phyloP scores from a whole-genome alignment of 176 grass and related monocot species.

The Rhynchospora pubera region DNA sequence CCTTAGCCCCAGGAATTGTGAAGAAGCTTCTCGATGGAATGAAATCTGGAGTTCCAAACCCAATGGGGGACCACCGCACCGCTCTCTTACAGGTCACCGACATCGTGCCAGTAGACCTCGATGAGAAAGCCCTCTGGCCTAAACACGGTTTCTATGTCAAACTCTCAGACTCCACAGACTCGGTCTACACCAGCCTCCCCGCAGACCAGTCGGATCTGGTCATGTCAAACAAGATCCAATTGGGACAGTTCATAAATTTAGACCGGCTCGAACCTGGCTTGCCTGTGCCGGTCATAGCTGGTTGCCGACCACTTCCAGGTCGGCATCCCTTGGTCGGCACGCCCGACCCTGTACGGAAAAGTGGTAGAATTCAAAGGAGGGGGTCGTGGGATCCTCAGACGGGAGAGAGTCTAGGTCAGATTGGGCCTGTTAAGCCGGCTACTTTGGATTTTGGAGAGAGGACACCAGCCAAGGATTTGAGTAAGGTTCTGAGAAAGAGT shows the following conservation, averaged over 20 bases:
- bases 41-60: slow-evolving; percentile 43
- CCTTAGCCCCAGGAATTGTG: slow-evolving; percentile 59
- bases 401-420: slow-evolving; percentile 1
- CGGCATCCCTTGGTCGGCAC: slow-evolving; percentile 68
- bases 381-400: slow-evolving; percentile 49
- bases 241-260: slow-evolving; percentile 75
- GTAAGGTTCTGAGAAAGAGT: neutral
- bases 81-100: slow-evolving; percentile 78
- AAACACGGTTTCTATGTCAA: slow-evolving; percentile 92
- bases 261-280: slow-evolving; percentile 65
- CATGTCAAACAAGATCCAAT: slow-evolving; percentile 80
- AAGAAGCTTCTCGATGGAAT: slow-evolving; percentile 72
- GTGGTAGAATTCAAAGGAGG: slow-evolving; percentile 31
- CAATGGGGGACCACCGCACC: slow-evolving; percentile 59
- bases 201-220: slow-evolving; percentile 71
- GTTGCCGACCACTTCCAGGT: slow-evolving; percentile 45
- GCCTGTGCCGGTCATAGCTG: slow-evolving; percentile 66
- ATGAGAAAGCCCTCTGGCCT: slow-evolving; percentile 81
- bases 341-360: slow-evolving; percentile 41
- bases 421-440: slow-evolving; percentile 45
- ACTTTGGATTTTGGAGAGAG: slow-evolving; percentile 57
- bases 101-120: slow-evolving; percentile 82
- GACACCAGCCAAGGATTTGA: slow-evolving; percentile 57
- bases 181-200: slow-evolving; percentile 79
- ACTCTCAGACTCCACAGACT: slow-evolving; percentile 68